Evolutionary conservation across 2,329 filamentous ascomycete species (phyloP).

Genomic region (Neophaeococcomyces aloes): DNA sequence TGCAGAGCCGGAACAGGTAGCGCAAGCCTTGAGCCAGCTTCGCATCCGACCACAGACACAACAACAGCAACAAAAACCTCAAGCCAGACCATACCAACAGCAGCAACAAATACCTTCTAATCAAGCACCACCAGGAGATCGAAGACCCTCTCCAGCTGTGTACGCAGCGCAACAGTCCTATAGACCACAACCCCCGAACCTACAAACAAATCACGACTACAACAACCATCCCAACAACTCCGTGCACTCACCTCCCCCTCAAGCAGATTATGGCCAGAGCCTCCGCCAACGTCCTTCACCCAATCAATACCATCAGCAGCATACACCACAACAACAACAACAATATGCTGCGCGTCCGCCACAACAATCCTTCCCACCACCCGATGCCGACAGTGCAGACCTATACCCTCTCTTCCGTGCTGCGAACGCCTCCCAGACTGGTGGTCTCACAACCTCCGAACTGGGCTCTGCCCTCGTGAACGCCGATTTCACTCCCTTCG

Average conservation of each 20-base stretch:
- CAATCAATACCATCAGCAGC: slow-evolving; percentile 1
- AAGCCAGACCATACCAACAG: slow-evolving; percentile 23
- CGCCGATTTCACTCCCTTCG: slow-evolving; percentile 89
- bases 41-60: slow-evolving; percentile 16
- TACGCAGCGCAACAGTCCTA: slow-evolving; percentile 13
- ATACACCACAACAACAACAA: slow-evolving; percentile 36
- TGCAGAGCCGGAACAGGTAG: slow-evolving; percentile 58
- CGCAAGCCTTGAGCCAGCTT: slow-evolving; percentile 32
- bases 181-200: slow-evolving; percentile 12
- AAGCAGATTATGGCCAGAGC: slow-evolving; percentile 40
- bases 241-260: slow-evolving; percentile 32
- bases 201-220: slow-evolving; percentile 12
- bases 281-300: slow-evolving; percentile 28
- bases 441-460: slow-evolving; percentile 75
- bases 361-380: slow-evolving; percentile 25
- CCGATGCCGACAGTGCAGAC: slow-evolving; percentile 44
- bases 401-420: slow-evolving; percentile 79
- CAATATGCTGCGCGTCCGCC: slow-evolving; percentile 8
- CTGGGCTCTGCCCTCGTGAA: slow-evolving; percentile 87
- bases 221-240: slow-evolving; percentile 9
- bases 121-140: background rate
- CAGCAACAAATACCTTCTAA: slow-evolving; percentile 12
- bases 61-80: slow-evolving; percentile 12
- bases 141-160: slow-evolving; percentile 10
- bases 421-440: slow-evolving; percentile 68